Percentiles rank a stretch among this genome's conserved stretches.
Conservation (phyloP, 2,329 filamentous ascomycete genomes). For the Monascus ruber region DNA sequence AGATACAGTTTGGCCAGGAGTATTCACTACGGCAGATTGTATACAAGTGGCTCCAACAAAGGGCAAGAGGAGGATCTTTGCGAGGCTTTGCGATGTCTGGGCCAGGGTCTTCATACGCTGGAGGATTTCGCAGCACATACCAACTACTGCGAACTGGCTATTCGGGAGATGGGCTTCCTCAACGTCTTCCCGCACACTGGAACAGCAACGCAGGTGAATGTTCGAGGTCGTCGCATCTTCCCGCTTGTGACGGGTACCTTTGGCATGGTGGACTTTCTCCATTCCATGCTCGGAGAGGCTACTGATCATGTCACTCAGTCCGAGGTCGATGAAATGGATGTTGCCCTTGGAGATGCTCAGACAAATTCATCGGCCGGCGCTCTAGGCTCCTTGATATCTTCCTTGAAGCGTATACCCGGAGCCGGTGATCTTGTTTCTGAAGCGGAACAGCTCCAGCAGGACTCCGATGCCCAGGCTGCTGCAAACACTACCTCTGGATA, state of each 20-base stretch:
- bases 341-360: slow-evolving; percentile 60
- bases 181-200: slow-evolving; percentile 67
- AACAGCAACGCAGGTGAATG: slow-evolving; percentile 51
- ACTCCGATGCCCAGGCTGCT: slow-evolving; percentile 53
- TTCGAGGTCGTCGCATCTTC: slow-evolving; percentile 56
- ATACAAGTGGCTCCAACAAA: slow-evolving; percentile 52
- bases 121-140: slow-evolving; percentile 73
- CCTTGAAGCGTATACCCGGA: slow-evolving; percentile 66
- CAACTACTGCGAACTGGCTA: slow-evolving; percentile 69
- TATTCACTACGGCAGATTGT: slow-evolving; percentile 67
- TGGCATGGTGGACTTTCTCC: slow-evolving; percentile 72
- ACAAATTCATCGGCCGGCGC: slow-evolving; percentile 34
- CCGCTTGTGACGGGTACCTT: slow-evolving; percentile 64
- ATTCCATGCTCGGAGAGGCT: slow-evolving; percentile 65
- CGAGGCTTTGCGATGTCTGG: slow-evolving; percentile 65
- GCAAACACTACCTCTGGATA: slow-evolving; percentile 36
- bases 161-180: slow-evolving; percentile 58
- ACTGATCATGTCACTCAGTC: slow-evolving; percentile 77
- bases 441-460: slow-evolving; percentile 50
- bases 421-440: slow-evolving; percentile 56
- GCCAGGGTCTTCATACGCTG: slow-evolving; percentile 64
- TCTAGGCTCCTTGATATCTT: slow-evolving; percentile 54
- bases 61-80: slow-evolving; percentile 68
- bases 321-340: slow-evolving; percentile 69
- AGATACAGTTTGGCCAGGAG: slow-evolving; percentile 61